A percentile compares a stretch with the other conserved stretches of the same genome.
These are phyloP conservation scores for Neolecta irregularis DNA, from an alignment of 1,139 yeast species.

Conservation along the genomic window DNA sequence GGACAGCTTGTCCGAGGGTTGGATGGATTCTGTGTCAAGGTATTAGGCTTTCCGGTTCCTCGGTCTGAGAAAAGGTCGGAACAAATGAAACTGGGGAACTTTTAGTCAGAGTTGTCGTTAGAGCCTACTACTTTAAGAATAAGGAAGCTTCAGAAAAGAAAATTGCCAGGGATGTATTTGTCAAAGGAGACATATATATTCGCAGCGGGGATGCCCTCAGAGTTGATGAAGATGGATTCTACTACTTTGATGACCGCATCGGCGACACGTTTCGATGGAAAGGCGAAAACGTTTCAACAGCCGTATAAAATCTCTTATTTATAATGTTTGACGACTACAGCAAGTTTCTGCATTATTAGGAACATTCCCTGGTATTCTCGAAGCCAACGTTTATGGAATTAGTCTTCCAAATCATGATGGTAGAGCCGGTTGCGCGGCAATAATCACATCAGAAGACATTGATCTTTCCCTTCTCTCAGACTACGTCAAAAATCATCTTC, in stretches of 20 bases:
- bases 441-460: conserved; percentile 37
- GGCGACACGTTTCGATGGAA: conserved; percentile 98
- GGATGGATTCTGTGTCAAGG: conserved; percentile 1
- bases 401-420: conserved; percentile 83
- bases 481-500: conserved; percentile 38
- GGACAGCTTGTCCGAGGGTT: conserved; percentile 1
- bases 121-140: conserved; percentile 86
- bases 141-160: conserved; percentile 65
- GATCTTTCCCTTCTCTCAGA: conserved; percentile 26
- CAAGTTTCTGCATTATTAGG: conserved; percentile 73
- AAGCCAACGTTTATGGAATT: conserved; percentile 81
- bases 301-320: too few species aligned
- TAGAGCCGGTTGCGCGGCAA: conserved; percentile 79
- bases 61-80: too few species aligned
- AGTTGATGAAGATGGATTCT: conserved; percentile 50
- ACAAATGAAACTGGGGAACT: conserved; percentile 1
- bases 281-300: conserved; percentile 86
- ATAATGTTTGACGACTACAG: too few species aligned
- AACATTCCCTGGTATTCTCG: conserved; percentile 34
- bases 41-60: too few species aligned
- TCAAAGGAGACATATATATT: conserved; percentile 82
- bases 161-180: conserved; percentile 54
- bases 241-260: conserved; percentile 77
- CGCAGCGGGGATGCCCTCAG: conserved; percentile 75
- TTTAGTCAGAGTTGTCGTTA: not conserved